Evolutionary conservation across 73 alveolate genomes (phyloP).

Genomic region (Paramecium sonneborni): DNA sequence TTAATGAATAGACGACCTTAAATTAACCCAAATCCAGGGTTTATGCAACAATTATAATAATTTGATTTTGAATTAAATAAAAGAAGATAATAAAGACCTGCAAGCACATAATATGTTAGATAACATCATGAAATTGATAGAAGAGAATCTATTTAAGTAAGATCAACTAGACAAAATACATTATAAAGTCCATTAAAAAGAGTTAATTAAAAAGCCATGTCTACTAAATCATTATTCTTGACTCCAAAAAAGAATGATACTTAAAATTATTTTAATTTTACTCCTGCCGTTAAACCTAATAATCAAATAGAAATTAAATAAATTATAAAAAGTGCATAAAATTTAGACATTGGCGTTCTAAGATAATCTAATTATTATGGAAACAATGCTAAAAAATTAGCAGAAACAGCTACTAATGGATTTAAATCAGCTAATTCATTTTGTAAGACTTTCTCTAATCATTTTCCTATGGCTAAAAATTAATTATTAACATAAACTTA

Average conservation of each 20-base stretch:
- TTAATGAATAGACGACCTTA: background rate
- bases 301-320: background rate
- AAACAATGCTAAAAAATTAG: background rate
- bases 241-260: background rate
- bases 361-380: background rate
- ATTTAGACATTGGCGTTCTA: background rate
- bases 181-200: background rate
- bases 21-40: conserved; percentile 25
- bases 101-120: background rate
- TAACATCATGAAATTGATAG: background rate
- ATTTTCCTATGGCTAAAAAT: background rate
- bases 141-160: background rate
- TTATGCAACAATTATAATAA: background rate
- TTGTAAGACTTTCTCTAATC: background rate
- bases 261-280: background rate
- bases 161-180: background rate
- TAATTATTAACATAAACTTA: background rate
- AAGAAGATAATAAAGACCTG: background rate
- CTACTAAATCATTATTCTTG: background rate
- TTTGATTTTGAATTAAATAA: background rate
- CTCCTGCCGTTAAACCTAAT: background rate
- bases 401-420: background rate
- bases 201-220: background rate
- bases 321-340: background rate
- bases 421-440: background rate